Conservation (phyloP, 768 basidiomycete species). For the Psilocybe tampanensis region DNA sequence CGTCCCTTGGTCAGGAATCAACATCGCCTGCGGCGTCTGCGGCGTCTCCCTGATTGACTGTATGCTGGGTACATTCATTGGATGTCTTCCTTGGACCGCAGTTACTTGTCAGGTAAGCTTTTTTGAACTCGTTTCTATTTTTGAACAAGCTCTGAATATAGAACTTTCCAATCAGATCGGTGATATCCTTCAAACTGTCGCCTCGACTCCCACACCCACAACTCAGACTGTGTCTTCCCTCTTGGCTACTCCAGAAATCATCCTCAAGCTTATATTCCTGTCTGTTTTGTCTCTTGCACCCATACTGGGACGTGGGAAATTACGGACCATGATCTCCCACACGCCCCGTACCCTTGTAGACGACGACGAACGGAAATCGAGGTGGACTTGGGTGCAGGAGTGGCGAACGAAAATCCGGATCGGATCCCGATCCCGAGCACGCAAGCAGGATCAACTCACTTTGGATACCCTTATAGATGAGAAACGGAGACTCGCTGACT, state of each 20-base stretch:
- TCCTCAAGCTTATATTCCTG: conserved; percentile 81
- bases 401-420: conserved; percentile 65
- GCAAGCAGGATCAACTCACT: conserved; percentile 46
- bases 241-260: conserved; percentile 80
- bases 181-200: conserved; percentile 84
- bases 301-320: conserved; percentile 72
- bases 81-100: conserved; percentile 86
- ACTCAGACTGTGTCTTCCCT: conserved; percentile 83
- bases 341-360: conserved; percentile 21
- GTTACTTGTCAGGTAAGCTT: conserved; percentile 88
- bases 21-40: conserved; percentile 93
- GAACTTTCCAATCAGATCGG: conserved; percentile 56
- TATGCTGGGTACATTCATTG: conserved; percentile 81
- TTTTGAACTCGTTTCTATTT: conserved; percentile 23
- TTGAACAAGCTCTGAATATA: conserved; percentile 17
- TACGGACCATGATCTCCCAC: conserved; percentile 57
- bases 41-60: conserved; percentile 78
- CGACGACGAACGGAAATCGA: conserved; percentile 29
- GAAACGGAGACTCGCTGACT: conserved; percentile 49
- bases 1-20: conserved; percentile 97
- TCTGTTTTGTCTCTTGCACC: conserved; percentile 87
- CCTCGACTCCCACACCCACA: conserved; percentile 67
- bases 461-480: conserved; percentile 57
- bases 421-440: conserved; percentile 53
- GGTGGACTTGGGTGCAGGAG: conserved; percentile 70